Evolutionary conservation across 2,329 filamentous ascomycete species (phyloP).

Genomic region (Epichloe glyceriae): DNA sequence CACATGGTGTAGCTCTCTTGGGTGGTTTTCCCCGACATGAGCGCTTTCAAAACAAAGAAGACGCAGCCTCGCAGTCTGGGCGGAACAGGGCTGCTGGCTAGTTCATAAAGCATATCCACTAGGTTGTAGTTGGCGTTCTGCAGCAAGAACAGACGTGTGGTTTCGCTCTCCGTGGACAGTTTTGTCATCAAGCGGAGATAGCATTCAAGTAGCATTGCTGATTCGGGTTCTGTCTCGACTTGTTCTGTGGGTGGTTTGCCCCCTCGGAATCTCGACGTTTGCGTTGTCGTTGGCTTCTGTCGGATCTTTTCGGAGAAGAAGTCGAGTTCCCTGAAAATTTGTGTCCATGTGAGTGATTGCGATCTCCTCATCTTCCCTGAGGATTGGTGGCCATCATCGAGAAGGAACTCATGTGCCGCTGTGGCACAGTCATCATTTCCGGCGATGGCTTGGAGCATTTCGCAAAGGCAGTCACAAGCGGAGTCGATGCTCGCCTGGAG

Average conservation of each 20-base stretch:
- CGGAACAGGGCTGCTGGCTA: slow-evolving; percentile 66
- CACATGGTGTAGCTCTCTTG: slow-evolving; percentile 63
- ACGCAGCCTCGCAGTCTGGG: slow-evolving; percentile 70
- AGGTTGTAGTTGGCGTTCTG: slow-evolving; percentile 52
- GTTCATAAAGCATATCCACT: slow-evolving; percentile 60
- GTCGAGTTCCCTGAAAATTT: slow-evolving; percentile 82
- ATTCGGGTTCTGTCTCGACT: slow-evolving; percentile 77
- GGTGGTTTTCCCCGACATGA: slow-evolving; percentile 62
- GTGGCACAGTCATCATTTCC: slow-evolving; percentile 71
- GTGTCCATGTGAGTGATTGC: slow-evolving; percentile 78
- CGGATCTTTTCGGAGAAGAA: slow-evolving; percentile 71
- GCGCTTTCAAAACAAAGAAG: slow-evolving; percentile 62
- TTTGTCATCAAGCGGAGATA: slow-evolving; percentile 83
- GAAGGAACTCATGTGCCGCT: slow-evolving; percentile 74
- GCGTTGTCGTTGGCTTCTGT: slow-evolving; percentile 46
- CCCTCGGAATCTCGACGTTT: slow-evolving; percentile 33
- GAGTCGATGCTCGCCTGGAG: slow-evolving; percentile 87
- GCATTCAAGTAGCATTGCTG: slow-evolving; percentile 90
- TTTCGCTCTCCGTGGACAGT: slow-evolving; percentile 59
- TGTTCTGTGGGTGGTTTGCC: slow-evolving; percentile 51
- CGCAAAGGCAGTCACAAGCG: slow-evolving; percentile 90
- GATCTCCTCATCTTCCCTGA: slow-evolving; percentile 70
- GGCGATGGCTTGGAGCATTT: slow-evolving; percentile 84
- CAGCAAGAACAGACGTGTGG: slow-evolving; percentile 62
- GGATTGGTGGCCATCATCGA: slow-evolving; percentile 67